A percentile compares a stretch with the other conserved stretches of the same genome.
phyloP scores from a whole-genome alignment of 31 red algal genomes.

The Pterothamnion heteromorphum region DNA sequence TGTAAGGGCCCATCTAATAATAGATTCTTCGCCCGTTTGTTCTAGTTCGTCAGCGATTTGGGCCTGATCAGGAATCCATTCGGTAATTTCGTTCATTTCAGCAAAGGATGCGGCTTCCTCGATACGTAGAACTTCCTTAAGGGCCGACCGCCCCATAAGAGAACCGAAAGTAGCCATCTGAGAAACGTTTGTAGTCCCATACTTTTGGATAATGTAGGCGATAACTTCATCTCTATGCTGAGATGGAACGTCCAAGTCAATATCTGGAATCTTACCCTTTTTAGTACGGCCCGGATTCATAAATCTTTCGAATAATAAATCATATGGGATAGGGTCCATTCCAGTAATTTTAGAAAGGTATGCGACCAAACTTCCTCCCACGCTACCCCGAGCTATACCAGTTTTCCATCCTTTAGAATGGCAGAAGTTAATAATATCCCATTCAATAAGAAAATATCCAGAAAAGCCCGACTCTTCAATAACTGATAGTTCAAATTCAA shows the following conservation, averaged over 20 bases:
- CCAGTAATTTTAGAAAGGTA: constrained; percentile 76
- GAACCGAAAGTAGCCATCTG: constrained; percentile 46
- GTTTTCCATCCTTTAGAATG: constrained; percentile 58
- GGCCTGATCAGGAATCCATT: too few relatives aligned
- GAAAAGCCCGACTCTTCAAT: constrained; percentile 44
- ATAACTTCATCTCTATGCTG: constrained; percentile 58
- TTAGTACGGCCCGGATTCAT: constrained; percentile 76
- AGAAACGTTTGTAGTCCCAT: constrained; percentile 50
- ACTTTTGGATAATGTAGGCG: constrained; percentile 66
- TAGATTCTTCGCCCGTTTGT: too few relatives aligned
- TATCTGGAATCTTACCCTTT: constrained; percentile 68
- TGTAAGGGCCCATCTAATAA: too few relatives aligned
- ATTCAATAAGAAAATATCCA: constrained; percentile 60
- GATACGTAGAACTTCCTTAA: constrained; percentile 81
- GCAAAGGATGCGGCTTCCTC: too few relatives aligned
- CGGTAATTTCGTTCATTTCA: too few relatives aligned
- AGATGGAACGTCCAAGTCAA: constrained; percentile 79
- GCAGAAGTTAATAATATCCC: constrained; percentile 54
- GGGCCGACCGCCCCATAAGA: constrained; percentile 76
- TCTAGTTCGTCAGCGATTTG: too few relatives aligned
- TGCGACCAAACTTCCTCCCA: constrained; percentile 79
- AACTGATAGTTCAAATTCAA: constrained; percentile 47
- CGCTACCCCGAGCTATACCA: constrained; percentile 81
- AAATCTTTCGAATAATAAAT: constrained; percentile 94
- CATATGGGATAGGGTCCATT: constrained; percentile 72